These are phyloP conservation scores for Dysphania ambrosioides DNA, from an alignment of 148 eudicot genomes.

Conservation along the genomic window DNA sequence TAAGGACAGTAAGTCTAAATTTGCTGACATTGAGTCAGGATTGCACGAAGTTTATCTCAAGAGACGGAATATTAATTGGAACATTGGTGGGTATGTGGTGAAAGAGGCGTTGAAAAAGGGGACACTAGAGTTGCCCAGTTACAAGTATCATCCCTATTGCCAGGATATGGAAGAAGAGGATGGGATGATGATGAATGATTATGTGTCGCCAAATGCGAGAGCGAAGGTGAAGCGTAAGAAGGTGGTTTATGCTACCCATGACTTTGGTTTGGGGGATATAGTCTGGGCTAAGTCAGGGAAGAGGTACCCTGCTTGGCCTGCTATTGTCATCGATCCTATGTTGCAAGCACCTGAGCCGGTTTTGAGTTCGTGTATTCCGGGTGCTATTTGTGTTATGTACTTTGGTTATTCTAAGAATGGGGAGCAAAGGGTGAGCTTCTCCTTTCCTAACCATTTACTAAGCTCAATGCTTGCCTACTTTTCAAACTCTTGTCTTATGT, in stretches of 20 bases:
- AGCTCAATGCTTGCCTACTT: background rate
- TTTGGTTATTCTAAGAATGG: conserved; percentile 60
- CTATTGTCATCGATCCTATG: conserved; percentile 59
- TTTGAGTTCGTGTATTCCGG: conserved; percentile 53
- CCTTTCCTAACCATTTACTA: background rate
- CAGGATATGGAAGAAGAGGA: conserved; percentile 40
- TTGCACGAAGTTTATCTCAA: conserved; percentile 41
- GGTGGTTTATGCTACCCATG: conserved; percentile 39
- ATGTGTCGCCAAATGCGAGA: no score
- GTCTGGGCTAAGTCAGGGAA: conserved; percentile 76
- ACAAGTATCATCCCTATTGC: conserved; percentile 42
- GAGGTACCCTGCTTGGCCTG: conserved; percentile 73
- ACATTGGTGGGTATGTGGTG: conserved; percentile 23
- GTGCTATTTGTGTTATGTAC: conserved; percentile 61
- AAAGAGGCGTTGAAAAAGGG: conserved; percentile 33
- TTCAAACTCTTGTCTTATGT: background rate
- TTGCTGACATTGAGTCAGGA: conserved; percentile 34
- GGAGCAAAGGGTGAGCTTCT: conserved; percentile 45
- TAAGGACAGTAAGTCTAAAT: conserved; percentile 34
- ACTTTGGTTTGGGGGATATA: conserved; percentile 54
- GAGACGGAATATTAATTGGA: conserved; percentile 31
- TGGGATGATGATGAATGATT: conserved; percentile 29
- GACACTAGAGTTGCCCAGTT: conserved; percentile 39
- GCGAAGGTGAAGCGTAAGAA: conserved; percentile 30
- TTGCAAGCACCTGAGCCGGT: conserved; percentile 57